phyloP scores from a whole-genome alignment of 78 protist species.

The Tieghemostelium lacteum region DNA sequence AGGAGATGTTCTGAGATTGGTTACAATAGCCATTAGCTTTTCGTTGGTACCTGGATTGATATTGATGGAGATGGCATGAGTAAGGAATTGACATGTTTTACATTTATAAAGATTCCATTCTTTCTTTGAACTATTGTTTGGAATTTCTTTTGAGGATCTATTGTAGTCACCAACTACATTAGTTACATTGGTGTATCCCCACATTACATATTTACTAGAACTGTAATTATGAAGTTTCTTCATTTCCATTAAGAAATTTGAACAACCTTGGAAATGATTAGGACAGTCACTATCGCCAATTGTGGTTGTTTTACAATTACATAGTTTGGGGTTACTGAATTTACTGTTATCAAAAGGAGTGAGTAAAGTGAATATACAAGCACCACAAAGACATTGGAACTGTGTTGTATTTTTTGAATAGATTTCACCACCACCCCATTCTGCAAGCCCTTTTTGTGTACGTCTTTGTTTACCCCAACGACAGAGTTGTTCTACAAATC shows the following conservation, averaged over 20 bases:
- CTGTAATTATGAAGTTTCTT: conserved; percentile 61
- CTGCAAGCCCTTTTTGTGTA: conserved; percentile 62
- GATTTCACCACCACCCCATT: conserved; percentile 42
- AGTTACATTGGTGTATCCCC: conserved; percentile 62
- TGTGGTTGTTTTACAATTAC: conserved; percentile 15
- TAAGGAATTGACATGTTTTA: conserved; percentile 73
- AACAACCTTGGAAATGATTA: conserved; percentile 51
- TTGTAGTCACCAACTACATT: conserved; percentile 71
- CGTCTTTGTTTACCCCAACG: conserved; percentile 81
- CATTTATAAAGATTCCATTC: conserved; percentile 79
- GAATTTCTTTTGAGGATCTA: conserved; percentile 52
- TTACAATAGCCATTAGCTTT: conserved; percentile 64
- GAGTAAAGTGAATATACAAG: conserved; percentile 47
- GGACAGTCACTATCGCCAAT: conserved; percentile 25
- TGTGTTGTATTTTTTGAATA: conserved; percentile 24
- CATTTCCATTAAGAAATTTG: conserved; percentile 70
- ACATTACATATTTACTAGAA: conserved; percentile 19
- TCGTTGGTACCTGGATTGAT: conserved; percentile 15
- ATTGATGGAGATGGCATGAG: conserved; percentile 64
- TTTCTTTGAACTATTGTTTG: conserved; percentile 14
- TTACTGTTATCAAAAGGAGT: conserved; percentile 65
- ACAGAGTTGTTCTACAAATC: conserved; percentile 77
- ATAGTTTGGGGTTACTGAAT: conserved; percentile 30
- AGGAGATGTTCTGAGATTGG: conserved; percentile 14
- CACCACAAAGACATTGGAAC: conserved; percentile 82